A percentile compares a stretch with the other conserved stretches of the same genome.
These are phyloP conservation scores for Persicaria tinctoria DNA, from an alignment of 148 eudicot genomes.

Conservation along the genomic window DNA sequence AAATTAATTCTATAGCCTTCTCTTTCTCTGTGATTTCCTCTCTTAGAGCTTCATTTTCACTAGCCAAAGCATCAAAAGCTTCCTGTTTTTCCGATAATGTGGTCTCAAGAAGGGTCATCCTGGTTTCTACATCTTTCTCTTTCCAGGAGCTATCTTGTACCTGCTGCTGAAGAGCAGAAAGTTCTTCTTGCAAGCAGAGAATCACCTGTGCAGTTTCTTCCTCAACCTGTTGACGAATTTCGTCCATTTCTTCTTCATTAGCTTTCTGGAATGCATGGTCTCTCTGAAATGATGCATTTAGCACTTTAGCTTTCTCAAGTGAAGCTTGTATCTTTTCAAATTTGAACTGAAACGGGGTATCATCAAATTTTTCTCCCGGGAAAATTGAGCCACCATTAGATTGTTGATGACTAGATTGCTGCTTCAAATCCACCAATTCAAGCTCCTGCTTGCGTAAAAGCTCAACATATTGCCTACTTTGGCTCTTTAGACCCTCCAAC, in stretches of 20 bases:
- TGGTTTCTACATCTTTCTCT: slow-evolving; percentile 50
- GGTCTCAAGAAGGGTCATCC: slow-evolving; percentile 29
- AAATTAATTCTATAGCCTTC: slow-evolving; percentile 27
- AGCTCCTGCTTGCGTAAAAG: slow-evolving; percentile 44
- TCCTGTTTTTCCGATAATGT: slow-evolving; percentile 41
- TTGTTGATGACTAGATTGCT: slow-evolving; percentile 27
- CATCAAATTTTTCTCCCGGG: slow-evolving; percentile 30
- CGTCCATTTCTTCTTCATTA: slow-evolving; percentile 82
- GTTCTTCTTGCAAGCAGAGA: slow-evolving; percentile 90
- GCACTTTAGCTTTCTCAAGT: slow-evolving; percentile 75
- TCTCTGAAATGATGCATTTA: slow-evolving; percentile 56
- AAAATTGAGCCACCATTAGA: slow-evolving; percentile 20
- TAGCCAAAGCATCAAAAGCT: slow-evolving; percentile 18
- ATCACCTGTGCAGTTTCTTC: slow-evolving; percentile 97
- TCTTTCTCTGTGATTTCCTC: slow-evolving; percentile 47
- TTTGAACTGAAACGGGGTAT: slow-evolving; percentile 50
- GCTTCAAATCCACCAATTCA: slow-evolving; percentile 45
- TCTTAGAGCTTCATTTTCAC: slow-evolving; percentile 41
- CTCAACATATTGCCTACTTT: slow-evolving; percentile 29
- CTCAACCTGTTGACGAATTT: slow-evolving; percentile 76
- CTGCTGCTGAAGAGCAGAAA: slow-evolving; percentile 64
- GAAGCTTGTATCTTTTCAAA: slow-evolving; percentile 79
- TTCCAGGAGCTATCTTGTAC: slow-evolving; percentile 48
- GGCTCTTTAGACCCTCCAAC: slow-evolving; percentile 60
- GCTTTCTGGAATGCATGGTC: slow-evolving; percentile 52